Conservation (phyloP, 805 yeast species). For the Zygosaccharomyces bisporus region DNA sequence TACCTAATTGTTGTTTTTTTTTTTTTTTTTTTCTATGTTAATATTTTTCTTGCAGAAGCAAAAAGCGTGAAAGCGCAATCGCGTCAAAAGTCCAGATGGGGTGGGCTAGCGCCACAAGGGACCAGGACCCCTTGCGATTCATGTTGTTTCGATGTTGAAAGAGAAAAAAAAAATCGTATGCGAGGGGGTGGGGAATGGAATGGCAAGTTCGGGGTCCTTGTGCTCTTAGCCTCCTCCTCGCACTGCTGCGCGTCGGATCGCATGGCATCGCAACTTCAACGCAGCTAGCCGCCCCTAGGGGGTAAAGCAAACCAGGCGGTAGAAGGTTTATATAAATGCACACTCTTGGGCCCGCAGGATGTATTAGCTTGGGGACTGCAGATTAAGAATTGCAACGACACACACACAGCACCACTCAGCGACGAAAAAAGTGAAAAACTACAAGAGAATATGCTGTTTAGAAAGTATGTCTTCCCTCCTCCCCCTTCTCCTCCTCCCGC, state of each 20-base stretch:
- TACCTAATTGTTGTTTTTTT: neutral
- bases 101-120: neutral
- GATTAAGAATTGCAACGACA: no score
- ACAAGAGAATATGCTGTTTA: constrained; percentile 3
- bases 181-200: neutral
- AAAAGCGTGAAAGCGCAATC: constrained; percentile 12
- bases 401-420: no score
- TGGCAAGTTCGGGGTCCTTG: neutral
- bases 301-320: neutral
- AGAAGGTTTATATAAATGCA: neutral
- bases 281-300: constrained; percentile 7
- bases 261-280: neutral
- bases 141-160: neutral
- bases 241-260: neutral
- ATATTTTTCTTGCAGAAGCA: neutral
- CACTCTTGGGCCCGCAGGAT: no score
- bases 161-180: no score
- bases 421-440: no score
- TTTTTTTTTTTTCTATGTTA: no score
- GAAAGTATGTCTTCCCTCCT: constrained; percentile 5
- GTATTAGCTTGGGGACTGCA: no score
- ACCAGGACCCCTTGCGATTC: neutral
- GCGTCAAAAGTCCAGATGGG: neutral
- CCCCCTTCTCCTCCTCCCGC: no score
- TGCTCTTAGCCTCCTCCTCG: neutral